These are phyloP conservation scores for Viridothelium virens DNA, from an alignment of 495 filamentous ascomycete species.

Conservation along the genomic window DNA sequence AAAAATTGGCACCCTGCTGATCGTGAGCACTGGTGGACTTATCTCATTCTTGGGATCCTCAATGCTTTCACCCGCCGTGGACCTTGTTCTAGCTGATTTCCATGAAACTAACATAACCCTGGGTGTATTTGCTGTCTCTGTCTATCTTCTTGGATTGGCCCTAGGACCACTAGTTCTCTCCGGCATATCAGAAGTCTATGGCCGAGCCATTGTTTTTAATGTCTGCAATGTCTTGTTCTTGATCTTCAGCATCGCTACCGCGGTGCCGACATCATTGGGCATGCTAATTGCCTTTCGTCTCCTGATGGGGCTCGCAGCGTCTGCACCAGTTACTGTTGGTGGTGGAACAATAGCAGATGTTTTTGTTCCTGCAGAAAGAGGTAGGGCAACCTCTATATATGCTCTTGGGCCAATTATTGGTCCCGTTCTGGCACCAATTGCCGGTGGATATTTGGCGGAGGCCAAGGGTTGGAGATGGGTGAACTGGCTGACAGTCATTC, in stretches of 20 bases:
- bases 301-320: slow-evolving; percentile 23
- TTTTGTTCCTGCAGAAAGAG: slow-evolving; percentile 24
- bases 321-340: slow-evolving; percentile 26
- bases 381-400: slow-evolving; percentile 28
- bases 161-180: slow-evolving; percentile 53
- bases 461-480: slow-evolving; percentile 12
- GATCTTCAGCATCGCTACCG: slow-evolving; percentile 30
- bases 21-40: too few relatives aligned
- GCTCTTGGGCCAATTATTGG: slow-evolving; percentile 30
- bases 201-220: slow-evolving; percentile 45
- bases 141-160: slow-evolving; percentile 45
- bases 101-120: neutral
- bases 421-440: slow-evolving; percentile 29
- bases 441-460: slow-evolving; percentile 15
- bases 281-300: slow-evolving; percentile 31
- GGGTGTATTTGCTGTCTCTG: slow-evolving; percentile 42
- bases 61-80: too few relatives aligned
- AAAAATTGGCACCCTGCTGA: too few relatives aligned
- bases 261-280: slow-evolving; percentile 20
- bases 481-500: slow-evolving; percentile 16
- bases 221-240: slow-evolving; percentile 38
- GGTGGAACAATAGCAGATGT: slow-evolving; percentile 31
- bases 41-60: too few relatives aligned
- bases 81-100: too few relatives aligned
- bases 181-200: slow-evolving; percentile 49